Percentiles rank a stretch among this genome's conserved stretches.
phyloP scores from a whole-genome alignment of 495 filamentous ascomycete species.

The Penicillium egyptiacum region DNA sequence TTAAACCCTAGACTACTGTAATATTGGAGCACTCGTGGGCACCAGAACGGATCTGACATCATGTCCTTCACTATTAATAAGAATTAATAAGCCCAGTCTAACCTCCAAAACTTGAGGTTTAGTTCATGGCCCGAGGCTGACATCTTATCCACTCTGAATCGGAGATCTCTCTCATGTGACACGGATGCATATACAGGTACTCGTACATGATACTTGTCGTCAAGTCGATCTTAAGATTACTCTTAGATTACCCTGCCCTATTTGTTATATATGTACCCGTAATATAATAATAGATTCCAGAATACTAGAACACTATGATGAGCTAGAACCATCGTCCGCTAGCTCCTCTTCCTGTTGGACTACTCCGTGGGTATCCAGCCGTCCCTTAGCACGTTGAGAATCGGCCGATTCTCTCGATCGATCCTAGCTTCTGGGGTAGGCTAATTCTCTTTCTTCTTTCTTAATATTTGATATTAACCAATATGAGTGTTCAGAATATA shows the following conservation, averaged over 20 bases:
- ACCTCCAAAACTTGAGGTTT: not conserved
- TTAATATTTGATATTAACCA: not conserved
- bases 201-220: constrained; percentile 3
- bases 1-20: too few relatives aligned
- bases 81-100: not conserved
- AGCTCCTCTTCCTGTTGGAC: not conserved
- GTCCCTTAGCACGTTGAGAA: constrained; percentile 8
- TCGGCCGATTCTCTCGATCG: constrained; percentile 17
- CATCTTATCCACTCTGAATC: constrained; percentile 12
- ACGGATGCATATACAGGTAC: constrained; percentile 4
- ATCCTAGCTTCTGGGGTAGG: constrained; percentile 28
- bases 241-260: not conserved
- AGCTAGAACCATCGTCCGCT: constrained; percentile 5
- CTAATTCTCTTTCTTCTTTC: constrained; percentile 7
- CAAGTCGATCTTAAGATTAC: not conserved
- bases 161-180: constrained; percentile 18
- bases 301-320: not conserved
- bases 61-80: not conserved
- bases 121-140: constrained; percentile 3
- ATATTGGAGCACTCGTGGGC: too few relatives aligned
- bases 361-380: not conserved
- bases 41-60: not conserved
- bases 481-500: not conserved
- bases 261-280: not conserved
- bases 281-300: constrained; percentile 3